Evolutionary conservation across 345 rosid genomes (phyloP), one percentile per base, ranked within the genome.

Genomic region (Boechera divaricarpa): DNA sequence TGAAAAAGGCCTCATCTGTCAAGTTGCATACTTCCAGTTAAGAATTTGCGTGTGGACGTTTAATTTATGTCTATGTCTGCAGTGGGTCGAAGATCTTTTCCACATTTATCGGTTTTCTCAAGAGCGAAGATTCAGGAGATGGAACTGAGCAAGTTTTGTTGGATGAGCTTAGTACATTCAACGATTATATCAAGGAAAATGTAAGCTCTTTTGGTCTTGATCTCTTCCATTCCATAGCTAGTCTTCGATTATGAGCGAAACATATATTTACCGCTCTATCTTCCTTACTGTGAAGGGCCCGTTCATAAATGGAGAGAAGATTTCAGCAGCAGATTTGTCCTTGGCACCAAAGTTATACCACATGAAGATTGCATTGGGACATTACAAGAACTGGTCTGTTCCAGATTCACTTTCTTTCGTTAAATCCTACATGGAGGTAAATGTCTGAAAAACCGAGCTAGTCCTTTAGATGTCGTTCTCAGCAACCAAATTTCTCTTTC

Each of bases 61-160:
- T 55, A 2, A 73, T 41, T 48, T 77, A 52, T 74, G 56, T 67
- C n/a, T 80, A 38, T 75, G 52, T 70, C 9, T 82, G 80, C 36
- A 94, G 97, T n/a, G 97, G 98, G 53, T 94, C 88, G 4, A 94
- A 91, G 77, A 87, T 92, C 35, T 90, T 92, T 86, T 92, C 98
- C 69, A 83, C 92, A 21, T 94, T 92, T 82, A 85, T 94, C 41
- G 97, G 92, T 73, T 92, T 90, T 63, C 94, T 94, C 31, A 92
- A 92, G 84, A 92, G 98, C 88, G 90, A 92, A 83, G 96, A 92
- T 72, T 63, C 90, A 32, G 77, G 32, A 68, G 94, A 92, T 84
- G 99, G 96, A 81, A 88, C 93, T 10, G 90, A 90, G 79, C 88
- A 88, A 80, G 86, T 86, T 74, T 85, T 95, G 41, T 83, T 89